Base-by-base conservation (phyloP, 495 filamentous ascomycete species). In the Xylaria longipes region DNA sequence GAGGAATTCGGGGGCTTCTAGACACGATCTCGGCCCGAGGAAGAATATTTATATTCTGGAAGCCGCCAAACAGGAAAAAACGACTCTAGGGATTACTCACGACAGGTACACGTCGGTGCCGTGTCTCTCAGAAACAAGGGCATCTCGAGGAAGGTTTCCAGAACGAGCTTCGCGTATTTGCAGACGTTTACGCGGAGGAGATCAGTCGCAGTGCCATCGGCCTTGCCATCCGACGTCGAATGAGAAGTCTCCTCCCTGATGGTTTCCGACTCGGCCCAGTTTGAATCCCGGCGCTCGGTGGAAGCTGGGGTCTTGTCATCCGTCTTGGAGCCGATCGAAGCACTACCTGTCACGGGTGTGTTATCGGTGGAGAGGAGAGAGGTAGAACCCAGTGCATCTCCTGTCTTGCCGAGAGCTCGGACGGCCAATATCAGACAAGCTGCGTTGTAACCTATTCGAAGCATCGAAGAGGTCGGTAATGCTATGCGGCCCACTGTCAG, bases 391-490 rank as follows among this genome's bases (percentile, higher is more conserved):
- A 75, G 43, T 17, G 73, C 75, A 27, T 78, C 74, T 8, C 75
- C 76, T 1, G 76, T 74, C 35, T 77, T 75, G 52, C 73, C 75
- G 8, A 78, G 73, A 0, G 71, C 73, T 25, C 73, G 68, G 17
- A 76, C 76, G 15, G 76, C 75, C 20, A 78, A 25, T 33, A 78
- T 78, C 33, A 78, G 73, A 37, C 76, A 78, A 29, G 76, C 76
- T 41, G 71, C 71, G 20, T 78, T 73, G 27, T 78, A 78, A 35
- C 76, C 76, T 25, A 78, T 77, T 29, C 73, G 72, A 22, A 78
- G 65, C 71, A 78, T 74, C 4, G 75, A 72, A 11, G 76, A 78
- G 12, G 76, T 78, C 15, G 73, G 67, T 25, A 78, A 67, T 11
- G 69, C 76, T 78, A 20, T 7, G 25, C 0, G 9, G 46, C 25